Base-by-base conservation (phyloP, 2,329 filamentous ascomycete genomes). In the Trichoderma koningii region DNA sequence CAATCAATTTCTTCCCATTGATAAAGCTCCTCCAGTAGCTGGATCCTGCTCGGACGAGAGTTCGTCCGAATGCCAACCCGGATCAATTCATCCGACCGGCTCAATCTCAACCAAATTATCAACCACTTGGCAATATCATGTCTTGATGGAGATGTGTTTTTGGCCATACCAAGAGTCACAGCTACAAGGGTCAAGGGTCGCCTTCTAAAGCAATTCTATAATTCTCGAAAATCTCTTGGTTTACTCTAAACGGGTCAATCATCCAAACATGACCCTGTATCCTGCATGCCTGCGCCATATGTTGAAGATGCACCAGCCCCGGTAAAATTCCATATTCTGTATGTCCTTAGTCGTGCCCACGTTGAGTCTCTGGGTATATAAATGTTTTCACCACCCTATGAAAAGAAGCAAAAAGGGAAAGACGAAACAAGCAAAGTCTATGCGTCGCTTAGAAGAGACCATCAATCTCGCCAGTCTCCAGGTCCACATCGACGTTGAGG, bases 401-500 rank as follows among this genome's bases (percentile, higher is more conserved):
- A 14, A 14, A 38, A 14, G 34, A 47, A 23, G 7, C 17, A 45
- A 53, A 42, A 34, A 53, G 15, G 26, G 14, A 19, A 6, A 30
- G 12, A 52, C 30, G 26, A 14, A 34, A 10, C 9, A 34, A 34
- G 10, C n/a, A 1, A 17, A n/a, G 57, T 28, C 3, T 23, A 23
- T n/a, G 38, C 30, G 26, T 10, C 62, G 30, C 60, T 69, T 92
- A 99, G 78, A 98, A 99, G 64, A 99, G 85, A 5, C 95, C 91
- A 66, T 92, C 87, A 69, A 94, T 92, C 79, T 94, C 90, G 63
- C 91, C 91, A n/a, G 89, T 93, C 81, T 93, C 89, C 6, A 83
- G 79, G 72, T 94, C 89, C 44, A 90, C 89, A 70, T 97, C 94
- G 52, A 97, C 93, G 73, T 97, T 97, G 68, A 98, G 82, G 75